A percentile compares a stretch with the other conserved stretches of the same genome.
Conservation (phyloP, 148 eudicot genomes). For the Nepenthes gracilis region DNA sequence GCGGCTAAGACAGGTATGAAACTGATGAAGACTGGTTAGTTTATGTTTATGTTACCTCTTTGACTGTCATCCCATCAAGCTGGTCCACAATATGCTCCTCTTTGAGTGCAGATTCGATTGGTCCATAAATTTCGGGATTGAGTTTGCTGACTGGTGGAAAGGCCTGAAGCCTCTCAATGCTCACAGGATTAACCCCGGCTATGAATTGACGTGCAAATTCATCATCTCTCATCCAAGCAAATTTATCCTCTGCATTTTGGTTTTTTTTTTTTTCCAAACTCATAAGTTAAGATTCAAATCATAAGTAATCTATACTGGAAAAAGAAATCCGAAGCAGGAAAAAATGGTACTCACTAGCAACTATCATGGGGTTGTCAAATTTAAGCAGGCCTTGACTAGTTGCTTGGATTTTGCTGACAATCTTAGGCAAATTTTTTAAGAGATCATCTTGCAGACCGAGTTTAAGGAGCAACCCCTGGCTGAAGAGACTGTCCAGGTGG, state of each 20-base stretch:
- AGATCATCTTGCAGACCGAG: constrained; percentile 58
- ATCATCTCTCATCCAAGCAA: constrained; percentile 93
- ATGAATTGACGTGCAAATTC: constrained; percentile 88
- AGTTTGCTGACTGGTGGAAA: constrained; percentile 87
- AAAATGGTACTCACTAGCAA: constrained; percentile 41
- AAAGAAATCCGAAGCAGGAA: neutral
- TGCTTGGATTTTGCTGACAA: constrained; percentile 43
- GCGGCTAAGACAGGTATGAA: neutral
- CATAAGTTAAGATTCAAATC: neutral
- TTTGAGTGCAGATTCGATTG: constrained; percentile 64
- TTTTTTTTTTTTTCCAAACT: neutral
- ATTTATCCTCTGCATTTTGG: constrained; percentile 61
- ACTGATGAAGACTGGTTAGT: neutral
- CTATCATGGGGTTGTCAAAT: constrained; percentile 64
- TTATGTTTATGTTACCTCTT: constrained; percentile 35
- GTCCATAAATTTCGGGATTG: constrained; percentile 63
- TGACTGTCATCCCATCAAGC: constrained; percentile 80
- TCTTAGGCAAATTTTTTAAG: constrained; percentile 47
- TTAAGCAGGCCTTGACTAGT: constrained; percentile 66
- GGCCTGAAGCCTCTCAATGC: constrained; percentile 54
- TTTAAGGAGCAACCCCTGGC: constrained; percentile 64
- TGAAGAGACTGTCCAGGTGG: constrained; percentile 78
- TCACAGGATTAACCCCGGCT: constrained; percentile 85
- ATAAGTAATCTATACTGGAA: neutral
- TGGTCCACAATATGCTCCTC: constrained; percentile 66